These are phyloP conservation scores for Corymbia citriodora DNA, from an alignment of 441 rosid species.

Conservation along the genomic window DNA sequence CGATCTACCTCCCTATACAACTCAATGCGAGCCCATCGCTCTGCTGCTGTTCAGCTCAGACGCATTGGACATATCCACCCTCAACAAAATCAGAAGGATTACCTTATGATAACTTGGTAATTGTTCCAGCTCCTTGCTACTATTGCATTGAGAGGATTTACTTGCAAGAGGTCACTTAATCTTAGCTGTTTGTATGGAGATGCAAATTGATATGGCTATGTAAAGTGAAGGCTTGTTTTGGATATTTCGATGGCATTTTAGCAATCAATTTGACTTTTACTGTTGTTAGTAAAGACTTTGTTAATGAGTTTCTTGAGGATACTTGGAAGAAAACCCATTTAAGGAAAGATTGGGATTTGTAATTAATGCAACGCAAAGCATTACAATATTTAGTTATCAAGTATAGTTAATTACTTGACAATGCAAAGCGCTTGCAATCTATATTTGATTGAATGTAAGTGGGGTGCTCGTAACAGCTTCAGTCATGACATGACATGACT, in stretches of 20 bases:
- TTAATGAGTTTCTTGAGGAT: too few relatives aligned
- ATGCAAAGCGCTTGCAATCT: slow-evolving; percentile 34
- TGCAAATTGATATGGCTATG: not conserved
- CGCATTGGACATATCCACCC: not conserved
- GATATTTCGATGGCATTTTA: not conserved
- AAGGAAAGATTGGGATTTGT: too few relatives aligned
- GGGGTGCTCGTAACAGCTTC: too few relatives aligned
- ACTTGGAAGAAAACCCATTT: not conserved
- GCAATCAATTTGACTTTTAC: not conserved
- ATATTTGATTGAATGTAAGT: too few relatives aligned
- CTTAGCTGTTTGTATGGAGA: too few relatives aligned
- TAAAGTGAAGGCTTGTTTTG: not conserved
- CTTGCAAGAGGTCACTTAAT: not conserved
- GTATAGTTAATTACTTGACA: too few relatives aligned
- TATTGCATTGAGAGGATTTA: not conserved
- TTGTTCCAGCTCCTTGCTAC: not conserved
- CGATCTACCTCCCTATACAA: not conserved
- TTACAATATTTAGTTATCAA: too few relatives aligned
- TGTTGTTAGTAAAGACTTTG: too few relatives aligned
- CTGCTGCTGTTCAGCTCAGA: not conserved
- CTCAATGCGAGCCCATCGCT: not conserved
- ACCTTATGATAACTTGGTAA: not conserved
- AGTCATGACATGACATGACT: too few relatives aligned
- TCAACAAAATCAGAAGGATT: not conserved
- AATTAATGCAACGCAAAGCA: too few relatives aligned